Percentiles rank a stretch among this genome's conserved stretches.
Evolutionary conservation across 2,329 filamentous ascomycete species (phyloP).

Genomic region (Fusarium sp.): DNA sequence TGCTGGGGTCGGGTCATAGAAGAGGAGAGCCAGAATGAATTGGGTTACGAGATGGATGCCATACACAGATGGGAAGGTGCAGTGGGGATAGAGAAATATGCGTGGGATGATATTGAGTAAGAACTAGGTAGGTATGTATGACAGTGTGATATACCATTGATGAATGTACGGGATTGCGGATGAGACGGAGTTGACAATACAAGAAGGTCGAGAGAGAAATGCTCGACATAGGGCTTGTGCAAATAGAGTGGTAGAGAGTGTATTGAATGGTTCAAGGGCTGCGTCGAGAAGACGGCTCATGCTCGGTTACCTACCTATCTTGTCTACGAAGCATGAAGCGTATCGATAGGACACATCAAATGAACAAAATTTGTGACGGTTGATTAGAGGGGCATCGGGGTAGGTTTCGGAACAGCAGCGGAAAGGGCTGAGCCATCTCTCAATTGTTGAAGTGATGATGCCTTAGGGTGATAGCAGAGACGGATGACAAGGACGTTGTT

Average conservation of each 20-base stretch:
- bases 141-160: conserved; percentile 15
- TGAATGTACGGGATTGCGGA: not conserved
- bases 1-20: conserved; percentile 5
- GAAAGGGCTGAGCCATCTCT: not conserved
- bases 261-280: conserved; percentile 3
- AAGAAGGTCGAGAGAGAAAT: not conserved
- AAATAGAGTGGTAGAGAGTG: not conserved
- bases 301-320: conserved; percentile 26
- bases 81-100: conserved; percentile 8
- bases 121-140: conserved; percentile 3
- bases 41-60: conserved; percentile 5
- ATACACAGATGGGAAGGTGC: not conserved
- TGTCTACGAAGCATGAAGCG: not conserved
- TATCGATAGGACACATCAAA: not conserved
- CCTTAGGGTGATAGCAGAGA: not conserved
- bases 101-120: conserved; percentile 23
- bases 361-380: conserved; percentile 2
- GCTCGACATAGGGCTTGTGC: not conserved
- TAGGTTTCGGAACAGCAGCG: not conserved
- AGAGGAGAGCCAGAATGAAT: conserved; percentile 1
- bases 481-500: no score
- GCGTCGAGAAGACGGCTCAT: not conserved
- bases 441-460: not conserved
- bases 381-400: not conserved
- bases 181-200: not conserved